Evolutionary conservation across 805 yeast species (phyloP).

Genomic region (Cyberlindnera mycetangii): DNA sequence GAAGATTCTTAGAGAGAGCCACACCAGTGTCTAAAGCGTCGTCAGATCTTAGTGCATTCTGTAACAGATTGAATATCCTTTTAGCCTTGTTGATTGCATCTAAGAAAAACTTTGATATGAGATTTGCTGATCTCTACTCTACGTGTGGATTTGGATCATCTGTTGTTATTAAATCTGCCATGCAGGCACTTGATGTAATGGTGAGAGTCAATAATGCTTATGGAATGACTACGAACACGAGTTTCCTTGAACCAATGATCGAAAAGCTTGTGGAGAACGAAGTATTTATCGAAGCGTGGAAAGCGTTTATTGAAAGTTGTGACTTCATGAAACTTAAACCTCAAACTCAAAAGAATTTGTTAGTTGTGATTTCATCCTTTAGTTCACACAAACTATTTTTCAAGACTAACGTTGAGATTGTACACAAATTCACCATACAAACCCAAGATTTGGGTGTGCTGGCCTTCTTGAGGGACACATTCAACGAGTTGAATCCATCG

Average conservation of each 20-base stretch:
- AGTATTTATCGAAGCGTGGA: slow-evolving; percentile 10
- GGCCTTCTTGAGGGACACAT: slow-evolving; percentile 11
- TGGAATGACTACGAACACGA: slow-evolving; percentile 3
- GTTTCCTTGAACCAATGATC: slow-evolving; percentile 5
- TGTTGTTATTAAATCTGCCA: slow-evolving; percentile 3
- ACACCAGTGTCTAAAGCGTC: slow-evolving; percentile 22
- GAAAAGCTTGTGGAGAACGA: neutral
- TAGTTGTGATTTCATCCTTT: slow-evolving; percentile 13
- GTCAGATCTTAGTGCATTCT: slow-evolving; percentile 14
- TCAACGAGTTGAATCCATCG: slow-evolving; percentile 19
- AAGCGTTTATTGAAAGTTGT: slow-evolving; percentile 1
- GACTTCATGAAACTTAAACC: slow-evolving; percentile 1
- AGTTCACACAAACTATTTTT: slow-evolving; percentile 11
- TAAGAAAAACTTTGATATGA: slow-evolving; percentile 18
- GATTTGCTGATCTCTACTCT: slow-evolving; percentile 15
- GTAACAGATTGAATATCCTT: slow-evolving; percentile 25
- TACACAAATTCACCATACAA: slow-evolving; percentile 5
- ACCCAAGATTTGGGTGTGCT: slow-evolving; percentile 2
- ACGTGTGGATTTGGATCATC: slow-evolving; percentile 10
- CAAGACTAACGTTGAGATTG: slow-evolving; percentile 1
- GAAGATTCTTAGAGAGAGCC: slow-evolving; percentile 22
- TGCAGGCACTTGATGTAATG: slow-evolving; percentile 11
- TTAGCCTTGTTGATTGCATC: slow-evolving; percentile 15
- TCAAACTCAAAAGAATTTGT: slow-evolving; percentile 13
- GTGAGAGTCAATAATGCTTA: slow-evolving; percentile 13